Evolutionary conservation across 1,139 yeast species (phyloP).

Genomic region (Debaryomyces udenii): DNA sequence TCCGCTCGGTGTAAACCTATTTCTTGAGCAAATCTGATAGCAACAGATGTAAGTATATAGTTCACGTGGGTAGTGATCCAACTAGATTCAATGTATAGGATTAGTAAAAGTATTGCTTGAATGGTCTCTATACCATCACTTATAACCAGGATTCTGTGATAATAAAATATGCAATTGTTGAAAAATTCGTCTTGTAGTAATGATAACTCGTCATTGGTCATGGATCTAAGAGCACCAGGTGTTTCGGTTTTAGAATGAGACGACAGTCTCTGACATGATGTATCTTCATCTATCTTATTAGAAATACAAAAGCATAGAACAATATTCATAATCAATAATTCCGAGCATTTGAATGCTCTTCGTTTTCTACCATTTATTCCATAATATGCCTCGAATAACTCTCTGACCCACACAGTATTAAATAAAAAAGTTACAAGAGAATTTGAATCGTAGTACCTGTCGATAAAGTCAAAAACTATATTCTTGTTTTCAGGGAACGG

Average conservation of each 20-base stretch:
- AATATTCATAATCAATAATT: constrained; percentile 37
- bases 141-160: constrained; percentile 47
- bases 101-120: constrained; percentile 50
- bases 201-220: constrained; percentile 16
- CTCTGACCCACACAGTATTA: constrained; percentile 20
- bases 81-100: constrained; percentile 47
- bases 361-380: constrained; percentile 4
- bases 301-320: constrained; percentile 32
- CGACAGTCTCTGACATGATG: constrained; percentile 11
- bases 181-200: constrained; percentile 30
- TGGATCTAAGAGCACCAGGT: constrained; percentile 2
- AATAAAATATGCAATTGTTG: constrained; percentile 49
- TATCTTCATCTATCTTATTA: constrained; percentile 22
- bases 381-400: constrained; percentile 28
- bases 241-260: constrained; percentile 11
- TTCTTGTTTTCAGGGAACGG: constrained; percentile 34
- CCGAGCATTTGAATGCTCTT: constrained; percentile 27
- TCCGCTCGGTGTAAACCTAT: constrained; percentile 68
- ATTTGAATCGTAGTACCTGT: constrained; percentile 20
- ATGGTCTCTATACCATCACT: constrained; percentile 56
- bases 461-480: constrained; percentile 27
- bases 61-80: constrained; percentile 46
- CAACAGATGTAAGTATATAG: constrained; percentile 50
- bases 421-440: constrained; percentile 20
- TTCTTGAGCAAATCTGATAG: constrained; percentile 62